Base-by-base conservation (phyloP, 2,329 filamentous ascomycete genomes). In the Curvularia hawaiiensis region DNA sequence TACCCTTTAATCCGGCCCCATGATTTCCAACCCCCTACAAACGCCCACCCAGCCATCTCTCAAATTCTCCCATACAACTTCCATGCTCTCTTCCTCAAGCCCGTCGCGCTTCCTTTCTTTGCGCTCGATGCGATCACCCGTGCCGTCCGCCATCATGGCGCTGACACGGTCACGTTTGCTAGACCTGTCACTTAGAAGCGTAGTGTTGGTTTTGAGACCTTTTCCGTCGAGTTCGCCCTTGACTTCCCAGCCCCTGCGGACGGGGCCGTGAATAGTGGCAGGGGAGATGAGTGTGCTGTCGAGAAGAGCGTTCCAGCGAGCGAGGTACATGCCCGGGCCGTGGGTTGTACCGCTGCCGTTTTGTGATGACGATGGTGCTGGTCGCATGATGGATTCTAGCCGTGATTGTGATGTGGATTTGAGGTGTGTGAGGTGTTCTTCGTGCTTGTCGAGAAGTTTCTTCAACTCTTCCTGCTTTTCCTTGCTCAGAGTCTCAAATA, bases 251-350 rank as follows among this genome's bases (percentile, higher is more conserved):
- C 76, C 76, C 18, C 63, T 74, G 0, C 89, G 80, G 0, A 88
- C 73, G 1, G 79, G 77, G 0, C 88, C 88, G 1, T 75, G 69
- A 0, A 79, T 73, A 1, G 77, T 79, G 0, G 78, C 81, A 0
- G 90, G 89, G 1, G 88, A 90, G 59, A 93, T 87, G 45, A 82
- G 73, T 0, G 90, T 90, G n/a, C 82, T 79, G 69, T 92, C 88
- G 3, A 93, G 79, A 7, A 92, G 79, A 0, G 84, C 79, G 70
- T 92, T 88, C 90, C 90, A 93, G 49, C 86, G 83, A 1, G 85
- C 82, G 24, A 92, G 83, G 69, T 90, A 93, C 46, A 89, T 84
- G 1, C 90, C 90, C 0, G 90, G 90, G 0, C 89, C 90, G 24
- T 80, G 81, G 52, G 83, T 83, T 35, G 78, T 79, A 3, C 73